These are phyloP conservation scores for Colletotrichum brevisporum DNA, from an alignment of 2,329 filamentous ascomycete species.

Conservation along the genomic window DNA sequence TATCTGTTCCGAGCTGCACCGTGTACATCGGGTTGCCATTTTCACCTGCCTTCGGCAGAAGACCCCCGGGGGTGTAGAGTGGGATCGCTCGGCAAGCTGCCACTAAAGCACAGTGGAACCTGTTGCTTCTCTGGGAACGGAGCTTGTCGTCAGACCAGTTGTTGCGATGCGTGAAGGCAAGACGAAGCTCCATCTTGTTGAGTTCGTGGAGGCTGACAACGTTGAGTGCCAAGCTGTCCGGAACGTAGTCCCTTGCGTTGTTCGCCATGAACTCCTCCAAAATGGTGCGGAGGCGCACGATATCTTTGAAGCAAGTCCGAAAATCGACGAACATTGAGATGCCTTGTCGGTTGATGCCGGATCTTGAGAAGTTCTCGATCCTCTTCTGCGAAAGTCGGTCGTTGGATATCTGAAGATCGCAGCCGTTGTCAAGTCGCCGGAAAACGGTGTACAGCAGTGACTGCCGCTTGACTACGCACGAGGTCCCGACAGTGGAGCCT, in stretches of 20 bases:
- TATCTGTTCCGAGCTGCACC: slow-evolving; percentile 21
- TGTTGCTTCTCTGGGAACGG: slow-evolving; percentile 78
- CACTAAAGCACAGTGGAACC: slow-evolving; percentile 81
- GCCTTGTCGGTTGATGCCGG: slow-evolving; percentile 72
- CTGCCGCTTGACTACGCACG: slow-evolving; percentile 47
- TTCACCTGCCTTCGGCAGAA: slow-evolving; percentile 32
- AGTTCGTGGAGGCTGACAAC: slow-evolving; percentile 65
- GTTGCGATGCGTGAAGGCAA: slow-evolving; percentile 80
- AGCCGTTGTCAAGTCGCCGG: slow-evolving; percentile 48
- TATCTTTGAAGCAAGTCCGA: slow-evolving; percentile 78
- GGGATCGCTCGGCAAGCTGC: slow-evolving; percentile 76
- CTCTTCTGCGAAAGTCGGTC: slow-evolving; percentile 79
- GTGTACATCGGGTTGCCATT: slow-evolving; percentile 41
- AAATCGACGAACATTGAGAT: slow-evolving; percentile 78
- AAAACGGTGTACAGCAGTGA: slow-evolving; percentile 53
- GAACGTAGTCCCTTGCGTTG: slow-evolving; percentile 73
- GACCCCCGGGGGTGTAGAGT: slow-evolving; percentile 62
- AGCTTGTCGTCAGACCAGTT: slow-evolving; percentile 82
- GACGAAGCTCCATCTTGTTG: slow-evolving; percentile 47
- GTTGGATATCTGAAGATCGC: slow-evolving; percentile 60
- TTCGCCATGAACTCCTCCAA: slow-evolving; percentile 76
- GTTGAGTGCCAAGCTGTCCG: slow-evolving; percentile 75
- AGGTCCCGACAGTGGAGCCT: slow-evolving; percentile 36
- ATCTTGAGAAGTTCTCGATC: slow-evolving; percentile 79
- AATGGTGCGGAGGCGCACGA: slow-evolving; percentile 71